Evolutionary conservation across 805 yeast genomes (phyloP).

Genomic region (Isabelozyma pseudorhagii): DNA sequence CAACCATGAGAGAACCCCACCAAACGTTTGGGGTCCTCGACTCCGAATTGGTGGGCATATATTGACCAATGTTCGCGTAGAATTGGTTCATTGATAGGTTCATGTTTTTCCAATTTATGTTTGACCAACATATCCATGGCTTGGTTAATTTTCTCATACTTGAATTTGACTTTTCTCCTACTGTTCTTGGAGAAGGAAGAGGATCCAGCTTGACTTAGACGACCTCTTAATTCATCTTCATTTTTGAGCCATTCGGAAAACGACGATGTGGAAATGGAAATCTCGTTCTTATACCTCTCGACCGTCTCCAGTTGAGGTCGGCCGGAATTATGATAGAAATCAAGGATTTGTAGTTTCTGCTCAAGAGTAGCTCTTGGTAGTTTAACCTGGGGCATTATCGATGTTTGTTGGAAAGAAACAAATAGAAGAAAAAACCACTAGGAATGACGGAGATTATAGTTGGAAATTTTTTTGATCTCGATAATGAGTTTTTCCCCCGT

Average conservation of each 20-base stretch:
- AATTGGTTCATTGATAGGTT: conserved; percentile 53
- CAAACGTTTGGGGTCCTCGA: conserved; percentile 56
- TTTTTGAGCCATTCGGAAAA: conserved; percentile 61
- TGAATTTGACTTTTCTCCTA: conserved; percentile 47
- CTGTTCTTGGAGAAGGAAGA: conserved; percentile 27
- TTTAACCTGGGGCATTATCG: conserved; percentile 13
- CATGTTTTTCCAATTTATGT: conserved; percentile 37
- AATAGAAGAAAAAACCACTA: neutral
- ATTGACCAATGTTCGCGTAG: conserved; percentile 55
- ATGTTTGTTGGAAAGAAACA: neutral
- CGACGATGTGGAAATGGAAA: conserved; percentile 57
- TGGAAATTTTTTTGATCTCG: neutral
- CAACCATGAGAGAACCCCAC: conserved; percentile 60
- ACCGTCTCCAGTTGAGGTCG: conserved; percentile 60
- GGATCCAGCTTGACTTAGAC: conserved; percentile 36
- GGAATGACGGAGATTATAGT: neutral
- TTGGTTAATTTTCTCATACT: conserved; percentile 54
- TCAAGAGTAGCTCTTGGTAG: conserved; percentile 55
- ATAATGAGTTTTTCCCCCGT: neutral
- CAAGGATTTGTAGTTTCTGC: conserved; percentile 55
- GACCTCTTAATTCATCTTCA: conserved; percentile 47
- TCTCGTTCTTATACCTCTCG: conserved; percentile 45
- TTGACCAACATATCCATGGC: conserved; percentile 58
- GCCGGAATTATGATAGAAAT: conserved; percentile 45
- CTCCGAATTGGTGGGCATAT: conserved; percentile 54